phyloP scores from a whole-genome alignment of 1,284 basidiomycete genomes.

The Volvariella surrecta region DNA sequence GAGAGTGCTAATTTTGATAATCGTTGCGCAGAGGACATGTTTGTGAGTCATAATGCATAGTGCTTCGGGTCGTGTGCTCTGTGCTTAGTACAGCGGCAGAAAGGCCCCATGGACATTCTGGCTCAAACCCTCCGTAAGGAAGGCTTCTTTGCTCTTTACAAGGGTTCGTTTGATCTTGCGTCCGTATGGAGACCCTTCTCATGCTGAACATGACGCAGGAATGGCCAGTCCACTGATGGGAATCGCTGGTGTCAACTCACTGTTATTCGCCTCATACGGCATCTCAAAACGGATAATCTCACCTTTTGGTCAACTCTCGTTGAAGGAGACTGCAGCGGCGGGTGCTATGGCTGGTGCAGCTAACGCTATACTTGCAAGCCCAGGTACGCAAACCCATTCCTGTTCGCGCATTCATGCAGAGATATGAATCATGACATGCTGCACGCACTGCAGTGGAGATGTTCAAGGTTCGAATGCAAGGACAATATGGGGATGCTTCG shows the following conservation, averaged over 20 bases:
- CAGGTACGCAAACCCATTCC: slow-evolving; percentile 52
- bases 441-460: slow-evolving; percentile 56
- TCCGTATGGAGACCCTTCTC: slow-evolving; percentile 1
- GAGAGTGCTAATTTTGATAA: slow-evolving; percentile 7
- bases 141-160: slow-evolving; percentile 87
- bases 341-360: slow-evolving; percentile 88
- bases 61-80: not conserved
- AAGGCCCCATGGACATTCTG: slow-evolving; percentile 88
- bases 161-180: slow-evolving; percentile 43
- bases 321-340: slow-evolving; percentile 76
- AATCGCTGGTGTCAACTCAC: slow-evolving; percentile 94
- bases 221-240: slow-evolving; percentile 90
- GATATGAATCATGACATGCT: not conserved
- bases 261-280: slow-evolving; percentile 89
- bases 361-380: slow-evolving; percentile 84
- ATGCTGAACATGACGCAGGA: slow-evolving; percentile 34
- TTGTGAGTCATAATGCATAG: slow-evolving; percentile 43
- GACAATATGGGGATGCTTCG: slow-evolving; percentile 70
- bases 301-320: slow-evolving; percentile 76
- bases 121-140: slow-evolving; percentile 78
- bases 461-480: slow-evolving; percentile 97
- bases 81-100: slow-evolving; percentile 33
- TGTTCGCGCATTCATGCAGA: not conserved
- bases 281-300: slow-evolving; percentile 77
- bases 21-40: slow-evolving; percentile 68